Evolutionary conservation across 257 asterid species (phyloP), one percentile per base, ranked within the genome.

Genomic region (Capsicum rhomboideum): DNA sequence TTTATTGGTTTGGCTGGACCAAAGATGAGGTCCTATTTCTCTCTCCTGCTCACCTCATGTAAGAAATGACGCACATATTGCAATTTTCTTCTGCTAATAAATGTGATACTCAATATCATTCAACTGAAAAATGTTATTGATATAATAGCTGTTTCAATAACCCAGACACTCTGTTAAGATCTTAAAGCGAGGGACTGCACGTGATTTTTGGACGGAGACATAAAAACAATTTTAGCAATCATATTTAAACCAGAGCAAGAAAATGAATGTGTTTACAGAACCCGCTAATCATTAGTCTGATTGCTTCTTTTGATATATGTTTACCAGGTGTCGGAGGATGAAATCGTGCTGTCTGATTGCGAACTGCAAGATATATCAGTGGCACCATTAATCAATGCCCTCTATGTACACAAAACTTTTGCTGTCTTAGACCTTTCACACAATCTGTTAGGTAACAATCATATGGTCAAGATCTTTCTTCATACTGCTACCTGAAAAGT

Each of bases 341-440:
- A 93, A 88, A 86, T 95, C 71, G 71, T 92, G 82, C 97, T 95
- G 82, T 90, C 98, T 49, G 95, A 92, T 84, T 97, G 99, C 58
- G 95, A 89, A 85, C 88, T 97, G 86, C 95, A 92, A 85, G 98
- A 97, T 88, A 89, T 92, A 83, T 95, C 98, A 56, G 94, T 90
- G 72, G 87, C 86, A 56, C 98, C 99, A 78, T 90, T 97, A 86
- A 85, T 97, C 85, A 89, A 91, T 87, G 98, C 97, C 84, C 87
- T 97, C 85, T 85, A 92, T 86, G 89, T 87, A 84, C 99, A 91
- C 91, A 93, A 93, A 79, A 88, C 95, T 82, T 92, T 92, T 85
- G 95, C 98, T 59, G 92, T 91, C 78, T 86, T 97, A 88, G 95
- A 97, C 88, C 92, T 97, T 86, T 97, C 99, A 83, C 99, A 97